Evolutionary conservation across 441 rosid species (phyloP).

Genomic region (Rhodomyrtus psidioides): DNA sequence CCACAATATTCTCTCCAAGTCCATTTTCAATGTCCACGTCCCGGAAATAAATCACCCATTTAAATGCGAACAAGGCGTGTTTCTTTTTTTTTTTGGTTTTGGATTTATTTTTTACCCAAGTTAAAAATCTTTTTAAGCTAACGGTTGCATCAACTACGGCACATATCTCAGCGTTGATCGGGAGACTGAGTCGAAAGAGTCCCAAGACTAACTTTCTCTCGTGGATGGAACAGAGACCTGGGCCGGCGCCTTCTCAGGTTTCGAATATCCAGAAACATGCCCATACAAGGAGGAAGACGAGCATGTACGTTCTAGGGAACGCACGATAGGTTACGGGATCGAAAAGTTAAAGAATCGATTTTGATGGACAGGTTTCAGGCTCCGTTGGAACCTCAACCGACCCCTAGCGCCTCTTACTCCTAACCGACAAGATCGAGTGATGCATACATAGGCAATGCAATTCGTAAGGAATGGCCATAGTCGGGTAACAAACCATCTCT

Average conservation of each 20-base stretch:
- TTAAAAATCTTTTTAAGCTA: background rate
- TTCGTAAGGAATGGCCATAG: background rate
- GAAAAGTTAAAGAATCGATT: too few species aligned
- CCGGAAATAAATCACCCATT: background rate
- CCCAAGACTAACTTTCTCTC: background rate
- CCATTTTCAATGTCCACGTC: background rate
- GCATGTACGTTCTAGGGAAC: background rate
- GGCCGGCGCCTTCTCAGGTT: background rate
- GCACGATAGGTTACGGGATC: too few species aligned
- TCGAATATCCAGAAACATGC: background rate
- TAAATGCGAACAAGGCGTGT: background rate
- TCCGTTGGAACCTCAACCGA: too few species aligned
- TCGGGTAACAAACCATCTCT: background rate
- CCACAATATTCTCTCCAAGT: background rate
- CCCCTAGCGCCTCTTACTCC: too few species aligned
- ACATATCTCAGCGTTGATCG: background rate
- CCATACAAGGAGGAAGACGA: background rate
- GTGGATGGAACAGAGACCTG: background rate
- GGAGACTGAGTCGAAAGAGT: background rate
- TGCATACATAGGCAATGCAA: background rate
- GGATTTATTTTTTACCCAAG: background rate
- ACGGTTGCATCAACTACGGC: rapidly evolving
- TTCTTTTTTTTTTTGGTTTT: background rate
- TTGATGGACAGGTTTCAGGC: too few species aligned
- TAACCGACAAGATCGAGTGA: rapidly evolving